Base-by-base conservation (phyloP, 139 green algal genomes). In the Auxenochlorella pyrenoidosa region DNA sequence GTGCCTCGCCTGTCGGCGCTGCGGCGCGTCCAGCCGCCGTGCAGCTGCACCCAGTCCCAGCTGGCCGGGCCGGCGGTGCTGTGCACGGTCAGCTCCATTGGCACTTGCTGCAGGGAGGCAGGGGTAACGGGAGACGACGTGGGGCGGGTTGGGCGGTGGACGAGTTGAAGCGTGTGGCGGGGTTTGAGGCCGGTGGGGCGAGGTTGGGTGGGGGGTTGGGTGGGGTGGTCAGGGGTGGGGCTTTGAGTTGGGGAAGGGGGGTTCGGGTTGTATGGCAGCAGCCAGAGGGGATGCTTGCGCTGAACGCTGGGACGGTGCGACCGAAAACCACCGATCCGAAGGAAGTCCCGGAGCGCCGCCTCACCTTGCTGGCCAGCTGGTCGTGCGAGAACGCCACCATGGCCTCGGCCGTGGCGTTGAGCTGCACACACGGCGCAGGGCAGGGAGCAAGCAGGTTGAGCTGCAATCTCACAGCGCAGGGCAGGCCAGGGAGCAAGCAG, bases 361-460 rank as follows among this genome's bases (percentile, higher is more conserved):
- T 19, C 63, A 86, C 82, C 82, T 70, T 80, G n/a, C 22, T 26
- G 19, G 5, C 16, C n/a, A 88, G 65, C 19, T 84, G 4, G 21
- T n/a, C 30, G 6, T 44, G n/a, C 5, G 85, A 36, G 32, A 88
- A 89, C 0, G 51, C 43, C 68, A 89, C 58, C 79, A 89, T 86
- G 34, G 68, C 75, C 40, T 85, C 41, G 3, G 85, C 34, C 1
- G 47, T 66, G 68, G 85, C 34, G 15, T 86, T 77, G 19, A 88
- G 71, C 70, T 84, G 70, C 41, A 34, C 47, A 54, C 47, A 54
- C 6, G 10, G 68, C 6, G 38, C 15, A 72, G 58, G 43, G 32
- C 0, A 6, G 79, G 1, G 26, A 24, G 73, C 72, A 59, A 0
- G 43, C n/a, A 34, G 66, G n/a, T n/a, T n/a, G n/a, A n/a, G n/a